Percentiles rank a stretch among this genome's conserved stretches.
These are phyloP conservation scores for Boletus reticulatus DNA, from an alignment of 768 basidiomycete species.

Conservation along the genomic window DNA sequence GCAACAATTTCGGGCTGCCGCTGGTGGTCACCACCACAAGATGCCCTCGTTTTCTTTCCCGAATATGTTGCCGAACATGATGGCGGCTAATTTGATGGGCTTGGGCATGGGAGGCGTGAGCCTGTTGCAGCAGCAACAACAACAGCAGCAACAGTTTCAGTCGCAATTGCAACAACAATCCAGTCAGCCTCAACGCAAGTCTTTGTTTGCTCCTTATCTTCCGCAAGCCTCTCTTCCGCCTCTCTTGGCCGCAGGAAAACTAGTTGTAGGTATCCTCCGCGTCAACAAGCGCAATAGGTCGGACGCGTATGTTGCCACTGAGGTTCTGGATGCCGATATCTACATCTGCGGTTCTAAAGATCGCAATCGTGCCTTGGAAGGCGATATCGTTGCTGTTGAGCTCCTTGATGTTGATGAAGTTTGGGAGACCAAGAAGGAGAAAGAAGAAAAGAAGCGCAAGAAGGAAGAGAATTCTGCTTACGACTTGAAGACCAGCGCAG, in stretches of 20 bases:
- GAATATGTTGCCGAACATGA: constrained; percentile 96
- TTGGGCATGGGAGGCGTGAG: constrained; percentile 79
- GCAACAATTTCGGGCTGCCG: constrained; percentile 94
- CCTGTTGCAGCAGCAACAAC: constrained; percentile 89
- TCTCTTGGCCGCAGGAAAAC: constrained; percentile 92
- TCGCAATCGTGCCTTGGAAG: constrained; percentile 96
- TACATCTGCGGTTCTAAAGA: constrained; percentile 99
- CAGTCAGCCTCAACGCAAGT: constrained; percentile 93
- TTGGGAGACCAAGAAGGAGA: constrained; percentile 99
- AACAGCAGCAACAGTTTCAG: constrained; percentile 73
- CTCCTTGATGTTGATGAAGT: constrained; percentile 97
- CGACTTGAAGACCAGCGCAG: constrained; percentile 70
- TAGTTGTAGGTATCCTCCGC: constrained; percentile 94
- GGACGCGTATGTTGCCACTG: constrained; percentile 97
- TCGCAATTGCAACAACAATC: constrained; percentile 93
- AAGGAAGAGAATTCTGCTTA: constrained; percentile 99
- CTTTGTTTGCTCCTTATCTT: constrained; percentile 96
- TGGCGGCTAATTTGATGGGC: constrained; percentile 97
- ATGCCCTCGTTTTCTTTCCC: constrained; percentile 98
- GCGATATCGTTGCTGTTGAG: constrained; percentile 98
- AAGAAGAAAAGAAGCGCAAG: constrained; percentile 99
- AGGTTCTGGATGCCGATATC: constrained; percentile 97
- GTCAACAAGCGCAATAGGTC: constrained; percentile 99
- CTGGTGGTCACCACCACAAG: constrained; percentile 93
- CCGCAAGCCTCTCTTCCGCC: constrained; percentile 97